Evolutionary conservation across 1,139 yeast species (phyloP).

Genomic region (Wickerhamomyces sp.): DNA sequence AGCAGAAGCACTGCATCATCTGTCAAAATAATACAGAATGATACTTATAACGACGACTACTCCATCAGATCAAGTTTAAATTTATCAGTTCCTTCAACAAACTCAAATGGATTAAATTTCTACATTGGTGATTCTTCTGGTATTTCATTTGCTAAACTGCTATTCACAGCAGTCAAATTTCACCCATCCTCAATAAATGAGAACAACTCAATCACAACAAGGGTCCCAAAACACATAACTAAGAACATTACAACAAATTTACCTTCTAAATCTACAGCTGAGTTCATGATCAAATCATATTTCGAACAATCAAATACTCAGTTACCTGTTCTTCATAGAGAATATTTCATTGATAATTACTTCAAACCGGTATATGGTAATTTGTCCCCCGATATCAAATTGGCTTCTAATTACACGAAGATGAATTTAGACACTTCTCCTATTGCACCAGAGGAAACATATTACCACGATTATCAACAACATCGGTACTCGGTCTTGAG

Average conservation of each 20-base stretch:
- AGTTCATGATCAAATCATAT: conserved; percentile 57
- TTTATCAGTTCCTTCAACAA: conserved; percentile 18
- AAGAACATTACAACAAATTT: conserved; percentile 29
- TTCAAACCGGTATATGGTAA: conserved; percentile 79
- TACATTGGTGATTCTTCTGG: conserved; percentile 53
- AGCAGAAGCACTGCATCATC: conserved; percentile 17
- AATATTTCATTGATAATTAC: conserved; percentile 58
- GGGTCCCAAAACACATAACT: conserved; percentile 22
- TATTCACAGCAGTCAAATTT: conserved; percentile 72
- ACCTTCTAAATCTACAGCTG: conserved; percentile 72
- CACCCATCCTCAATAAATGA: conserved; percentile 31
- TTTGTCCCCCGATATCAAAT: conserved; percentile 47
- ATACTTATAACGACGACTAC: conserved; percentile 9
- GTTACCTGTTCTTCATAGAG: conserved; percentile 77
- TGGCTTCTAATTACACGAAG: conserved; percentile 59
- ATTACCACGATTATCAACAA: conserved; percentile 33
- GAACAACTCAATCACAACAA: conserved; percentile 24
- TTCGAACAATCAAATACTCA: conserved; percentile 82
- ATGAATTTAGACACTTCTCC: conserved; percentile 33
- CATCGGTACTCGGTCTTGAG: conserved; percentile 5
- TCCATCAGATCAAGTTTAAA: conserved; percentile 20
- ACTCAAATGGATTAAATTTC: conserved; percentile 25
- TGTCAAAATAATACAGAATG: conserved; percentile 9
- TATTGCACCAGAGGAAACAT: conserved; percentile 35
- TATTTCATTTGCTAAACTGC: conserved; percentile 67